Base-by-base conservation (phyloP, 2,329 filamentous ascomycete genomes). In the Diaporthe citrichinensis region DNA sequence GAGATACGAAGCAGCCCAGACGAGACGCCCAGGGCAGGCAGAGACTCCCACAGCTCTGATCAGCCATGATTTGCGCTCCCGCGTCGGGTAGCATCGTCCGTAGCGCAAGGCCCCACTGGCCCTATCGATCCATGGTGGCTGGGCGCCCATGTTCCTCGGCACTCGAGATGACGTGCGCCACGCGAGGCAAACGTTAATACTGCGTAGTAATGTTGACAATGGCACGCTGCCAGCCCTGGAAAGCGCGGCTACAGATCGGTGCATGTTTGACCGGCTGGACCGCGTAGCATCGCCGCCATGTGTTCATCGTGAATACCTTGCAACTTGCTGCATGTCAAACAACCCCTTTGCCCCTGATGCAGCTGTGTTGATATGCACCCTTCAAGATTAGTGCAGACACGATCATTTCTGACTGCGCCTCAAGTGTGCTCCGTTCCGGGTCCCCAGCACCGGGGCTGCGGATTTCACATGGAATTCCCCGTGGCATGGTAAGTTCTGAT, bases 171-270 rank as follows among this genome's bases (percentile, higher is more conserved):
- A 69, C 65, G 65, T 69, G 49, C 65, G 65, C 65, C 31, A 69
- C 31, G 23, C n/a, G 46, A 39, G 49, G 49, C 34, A n/a, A 53
- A 5, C 4, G n/a, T 41, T 23, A 8, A 12, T 23, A 25, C 14
- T 62, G n/a, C n/a, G n/a, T n/a, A n/a, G n/a, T n/a, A n/a, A n/a
- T n/a, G 59, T 53, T 68, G 23, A 68, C 46, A 68, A 68, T 68
- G 62, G 7, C 46, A 68, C 62, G 62, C 2, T 53, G 46, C 31
- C 23, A 28, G n/a, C 15, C 31, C 6, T n/a, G 31, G 23, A 15
- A 36, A 34, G 6, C 23, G 23, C n/a, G 34, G 23, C 28, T 23
- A 23, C 4, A 15, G 5, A 46, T 31, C 5, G 41, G 39, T 39
- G 23, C 34, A 51, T 6, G 4, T 12, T 20, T n/a, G 23, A 17